These are phyloP conservation scores for Gleditsia sinensis DNA, from an alignment of 306 rosid genomes.

Conservation along the genomic window DNA sequence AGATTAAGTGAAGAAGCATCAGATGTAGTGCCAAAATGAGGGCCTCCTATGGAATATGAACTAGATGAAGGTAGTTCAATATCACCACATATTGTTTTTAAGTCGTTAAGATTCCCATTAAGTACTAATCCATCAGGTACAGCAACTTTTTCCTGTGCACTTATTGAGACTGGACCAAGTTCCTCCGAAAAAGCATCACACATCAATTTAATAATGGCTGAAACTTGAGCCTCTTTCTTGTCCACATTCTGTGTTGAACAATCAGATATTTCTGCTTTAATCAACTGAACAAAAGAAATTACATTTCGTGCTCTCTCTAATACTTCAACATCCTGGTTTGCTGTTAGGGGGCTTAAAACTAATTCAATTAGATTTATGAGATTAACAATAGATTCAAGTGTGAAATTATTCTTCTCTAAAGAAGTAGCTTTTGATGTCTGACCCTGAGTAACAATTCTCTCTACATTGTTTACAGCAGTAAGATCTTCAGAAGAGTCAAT, in stretches of 20 bases:
- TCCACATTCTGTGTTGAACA: slow-evolving; percentile 41
- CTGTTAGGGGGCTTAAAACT: slow-evolving; percentile 57
- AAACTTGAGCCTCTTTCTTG: slow-evolving; percentile 47
- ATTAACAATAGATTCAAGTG: slow-evolving; percentile 49
- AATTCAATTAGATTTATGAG: slow-evolving; percentile 59
- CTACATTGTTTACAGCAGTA: slow-evolving; percentile 37
- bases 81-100: slow-evolving; percentile 64
- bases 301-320: slow-evolving; percentile 77
- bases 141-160: slow-evolving; percentile 80
- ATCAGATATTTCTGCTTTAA: slow-evolving; percentile 50
- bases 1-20: slow-evolving; percentile 47
- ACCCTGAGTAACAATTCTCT: slow-evolving; percentile 33
- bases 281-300: slow-evolving; percentile 63
- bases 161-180: slow-evolving; percentile 76
- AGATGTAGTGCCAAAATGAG: slow-evolving; percentile 35
- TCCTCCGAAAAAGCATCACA: slow-evolving; percentile 59
- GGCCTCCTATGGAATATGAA: slow-evolving; percentile 49
- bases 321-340: slow-evolving; percentile 77
- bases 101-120: slow-evolving; percentile 71
- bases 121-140: slow-evolving; percentile 80
- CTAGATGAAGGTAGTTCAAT: slow-evolving; percentile 52
- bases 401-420: slow-evolving; percentile 38
- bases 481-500: slow-evolving; percentile 47
- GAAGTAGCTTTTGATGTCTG: slow-evolving; percentile 38
- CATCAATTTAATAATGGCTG: slow-evolving; percentile 50